Evolutionary conservation across 805 yeast species (phyloP).

Genomic region (Candida caryicola): DNA sequence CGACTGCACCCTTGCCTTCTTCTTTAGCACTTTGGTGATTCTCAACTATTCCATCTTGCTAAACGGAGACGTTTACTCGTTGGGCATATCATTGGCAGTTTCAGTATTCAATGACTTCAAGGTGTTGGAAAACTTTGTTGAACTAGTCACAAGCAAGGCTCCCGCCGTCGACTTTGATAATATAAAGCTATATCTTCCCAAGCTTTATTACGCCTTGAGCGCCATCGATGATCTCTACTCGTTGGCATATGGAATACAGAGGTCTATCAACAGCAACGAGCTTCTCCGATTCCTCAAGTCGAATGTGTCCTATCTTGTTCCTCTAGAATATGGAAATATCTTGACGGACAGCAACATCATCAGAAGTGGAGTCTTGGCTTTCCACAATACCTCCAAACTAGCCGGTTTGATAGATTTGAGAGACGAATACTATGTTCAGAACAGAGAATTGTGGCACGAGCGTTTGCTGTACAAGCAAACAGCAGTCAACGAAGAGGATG

Average conservation of each 20-base stretch:
- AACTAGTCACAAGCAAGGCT: constrained; percentile 30
- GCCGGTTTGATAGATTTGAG: constrained; percentile 13
- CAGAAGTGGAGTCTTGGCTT: constrained; percentile 13
- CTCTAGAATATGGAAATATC: constrained; percentile 6
- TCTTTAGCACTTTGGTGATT: constrained; percentile 29
- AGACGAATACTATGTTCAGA: constrained; percentile 3
- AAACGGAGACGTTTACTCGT: constrained; percentile 58
- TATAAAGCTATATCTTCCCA: constrained; percentile 31
- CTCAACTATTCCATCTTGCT: constrained; percentile 56
- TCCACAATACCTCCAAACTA: constrained; percentile 21
- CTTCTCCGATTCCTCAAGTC: constrained; percentile 8
- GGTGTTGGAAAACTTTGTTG: constrained; percentile 44
- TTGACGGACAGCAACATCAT: constrained; percentile 5
- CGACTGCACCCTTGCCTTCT: constrained; percentile 26
- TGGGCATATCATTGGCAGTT: constrained; percentile 51
- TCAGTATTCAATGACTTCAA: constrained; percentile 59
- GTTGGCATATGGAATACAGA: constrained; percentile 50
- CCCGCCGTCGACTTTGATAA: constrained; percentile 19
- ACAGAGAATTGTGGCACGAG: not conserved
- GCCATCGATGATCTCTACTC: constrained; percentile 53
- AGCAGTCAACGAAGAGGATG: not conserved
- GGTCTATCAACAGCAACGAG: constrained; percentile 7
- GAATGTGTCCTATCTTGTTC: constrained; percentile 16
- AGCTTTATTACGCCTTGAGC: constrained; percentile 47
- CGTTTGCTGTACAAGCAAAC: not conserved